Evolutionary conservation across 75 land plant genomes (phyloP).

Genomic region (Pseudotsuga menziesii): DNA sequence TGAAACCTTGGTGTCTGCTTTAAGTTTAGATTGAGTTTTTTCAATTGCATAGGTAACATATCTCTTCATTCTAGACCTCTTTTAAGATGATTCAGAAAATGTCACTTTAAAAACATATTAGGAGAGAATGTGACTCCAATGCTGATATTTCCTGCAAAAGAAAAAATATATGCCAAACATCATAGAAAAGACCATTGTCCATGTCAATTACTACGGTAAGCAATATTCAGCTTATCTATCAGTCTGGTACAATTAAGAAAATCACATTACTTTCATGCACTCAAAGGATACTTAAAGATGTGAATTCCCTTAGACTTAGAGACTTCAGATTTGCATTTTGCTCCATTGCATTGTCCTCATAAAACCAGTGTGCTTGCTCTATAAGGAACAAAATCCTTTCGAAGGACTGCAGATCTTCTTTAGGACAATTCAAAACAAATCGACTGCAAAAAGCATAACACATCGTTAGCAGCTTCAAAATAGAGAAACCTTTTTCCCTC

Average conservation of each 20-base stretch:
- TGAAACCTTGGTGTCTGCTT: background rate
- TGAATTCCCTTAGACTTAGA: slow-evolving; percentile 79
- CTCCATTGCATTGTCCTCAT: slow-evolving; percentile 95
- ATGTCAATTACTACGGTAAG: background rate
- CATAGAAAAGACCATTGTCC: background rate
- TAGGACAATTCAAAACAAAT: slow-evolving; percentile 94
- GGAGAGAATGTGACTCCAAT: background rate
- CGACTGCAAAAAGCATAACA: slow-evolving; percentile 57
- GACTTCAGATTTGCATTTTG: slow-evolving; percentile 84
- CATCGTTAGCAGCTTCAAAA: slow-evolving; percentile 2
- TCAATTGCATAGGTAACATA: background rate
- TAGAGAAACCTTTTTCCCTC: background rate
- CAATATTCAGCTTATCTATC: background rate
- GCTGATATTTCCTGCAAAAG: background rate
- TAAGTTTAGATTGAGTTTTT: background rate
- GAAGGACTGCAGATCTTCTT: slow-evolving; percentile 93
- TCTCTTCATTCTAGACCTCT: background rate
- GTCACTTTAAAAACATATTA: background rate
- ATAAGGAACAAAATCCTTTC: slow-evolving; percentile 95
- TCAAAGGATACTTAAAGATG: slow-evolving; percentile 72
- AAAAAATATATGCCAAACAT: background rate
- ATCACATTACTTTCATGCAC: background rate
- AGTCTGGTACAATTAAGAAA: background rate
- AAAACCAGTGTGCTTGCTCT: slow-evolving; percentile 99
- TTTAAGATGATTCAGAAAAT: background rate